Percentiles rank a stretch among this genome's conserved stretches.
Conservation (phyloP, 1,284 basidiomycete genomes). For the Lentinus polychrous region DNA sequence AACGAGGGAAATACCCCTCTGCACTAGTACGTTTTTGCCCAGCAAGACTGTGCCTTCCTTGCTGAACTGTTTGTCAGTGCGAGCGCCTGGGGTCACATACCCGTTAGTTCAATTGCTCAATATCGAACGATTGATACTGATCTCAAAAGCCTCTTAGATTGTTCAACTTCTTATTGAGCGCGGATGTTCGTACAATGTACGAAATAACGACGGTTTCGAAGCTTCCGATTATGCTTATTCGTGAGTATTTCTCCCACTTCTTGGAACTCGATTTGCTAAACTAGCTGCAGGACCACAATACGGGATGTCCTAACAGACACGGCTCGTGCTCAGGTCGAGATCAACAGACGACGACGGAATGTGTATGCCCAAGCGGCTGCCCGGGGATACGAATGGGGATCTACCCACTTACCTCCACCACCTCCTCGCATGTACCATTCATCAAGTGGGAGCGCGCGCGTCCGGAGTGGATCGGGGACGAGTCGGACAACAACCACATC, state of each 20-base stretch:
- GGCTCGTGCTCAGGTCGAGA: constrained; percentile 66
- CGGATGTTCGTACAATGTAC: constrained; percentile 74
- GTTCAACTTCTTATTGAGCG: constrained; percentile 84
- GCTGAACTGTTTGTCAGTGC: constrained; percentile 42
- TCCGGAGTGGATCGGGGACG: constrained; percentile 75
- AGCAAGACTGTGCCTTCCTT: background rate
- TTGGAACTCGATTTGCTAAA: constrained; percentile 11
- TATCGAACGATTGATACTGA: constrained; percentile 1
- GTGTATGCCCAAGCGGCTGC: constrained; percentile 64
- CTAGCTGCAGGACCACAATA: constrained; percentile 62
- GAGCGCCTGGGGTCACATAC: constrained; percentile 77
- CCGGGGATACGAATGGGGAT: constrained; percentile 53
- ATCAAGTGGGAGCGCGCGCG: constrained; percentile 33
- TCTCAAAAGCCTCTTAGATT: constrained; percentile 40
- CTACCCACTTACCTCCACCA: constrained; percentile 25
- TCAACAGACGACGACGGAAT: constrained; percentile 66
- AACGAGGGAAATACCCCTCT: constrained; percentile 88
- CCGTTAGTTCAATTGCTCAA: constrained; percentile 40
- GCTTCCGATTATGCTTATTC: constrained; percentile 91
- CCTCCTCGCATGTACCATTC: constrained; percentile 17
- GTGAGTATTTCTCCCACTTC: constrained; percentile 36
- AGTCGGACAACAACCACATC: constrained; percentile 69
- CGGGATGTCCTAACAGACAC: constrained; percentile 72
- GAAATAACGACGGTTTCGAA: constrained; percentile 88
- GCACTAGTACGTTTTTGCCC: constrained; percentile 65